Conservation (phyloP, 768 basidiomycete species). For the Omphalotus guepiniiformis region DNA sequence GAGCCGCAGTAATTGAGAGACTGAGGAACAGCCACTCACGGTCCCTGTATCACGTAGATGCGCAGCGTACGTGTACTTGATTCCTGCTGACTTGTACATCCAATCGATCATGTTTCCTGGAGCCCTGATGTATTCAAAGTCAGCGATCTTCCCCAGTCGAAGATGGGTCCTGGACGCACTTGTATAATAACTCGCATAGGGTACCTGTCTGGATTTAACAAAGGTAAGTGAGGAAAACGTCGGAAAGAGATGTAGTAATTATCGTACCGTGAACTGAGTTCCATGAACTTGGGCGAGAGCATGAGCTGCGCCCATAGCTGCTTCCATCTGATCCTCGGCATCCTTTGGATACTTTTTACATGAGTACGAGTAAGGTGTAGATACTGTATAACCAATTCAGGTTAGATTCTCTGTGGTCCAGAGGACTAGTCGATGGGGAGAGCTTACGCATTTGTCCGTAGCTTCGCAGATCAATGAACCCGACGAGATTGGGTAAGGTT, state of each 20-base stretch:
- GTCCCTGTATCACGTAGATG: slow-evolving; percentile 71
- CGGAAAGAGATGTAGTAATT: too few species aligned
- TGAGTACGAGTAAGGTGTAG: slow-evolving; percentile 73
- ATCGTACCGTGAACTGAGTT: slow-evolving; percentile 46
- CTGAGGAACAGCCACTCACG: slow-evolving; percentile 31
- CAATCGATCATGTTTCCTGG: slow-evolving; percentile 67
- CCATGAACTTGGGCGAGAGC: slow-evolving; percentile 55
- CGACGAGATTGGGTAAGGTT: slow-evolving; percentile 47
- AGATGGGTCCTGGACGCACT: slow-evolving; percentile 16
- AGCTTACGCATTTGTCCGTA: slow-evolving; percentile 80
- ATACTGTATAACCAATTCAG: slow-evolving; percentile 41
- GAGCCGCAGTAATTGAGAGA: not conserved
- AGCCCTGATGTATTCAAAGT: slow-evolving; percentile 27
- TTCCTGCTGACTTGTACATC: slow-evolving; percentile 51
- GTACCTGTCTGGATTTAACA: slow-evolving; percentile 38
- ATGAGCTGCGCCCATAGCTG: slow-evolving; percentile 58
- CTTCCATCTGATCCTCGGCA: slow-evolving; percentile 74
- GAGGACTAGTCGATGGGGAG: not conserved
- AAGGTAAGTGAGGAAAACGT: not conserved
- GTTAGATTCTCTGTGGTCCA: not conserved
- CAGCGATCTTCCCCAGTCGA: slow-evolving; percentile 4
- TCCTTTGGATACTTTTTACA: slow-evolving; percentile 61
- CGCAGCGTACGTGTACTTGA: slow-evolving; percentile 61
- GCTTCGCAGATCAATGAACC: slow-evolving; percentile 72
- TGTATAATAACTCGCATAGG: slow-evolving; percentile 43